Conservation (phyloP, 1,284 basidiomycete species). For the Salmacisia buchloeana region DNA sequence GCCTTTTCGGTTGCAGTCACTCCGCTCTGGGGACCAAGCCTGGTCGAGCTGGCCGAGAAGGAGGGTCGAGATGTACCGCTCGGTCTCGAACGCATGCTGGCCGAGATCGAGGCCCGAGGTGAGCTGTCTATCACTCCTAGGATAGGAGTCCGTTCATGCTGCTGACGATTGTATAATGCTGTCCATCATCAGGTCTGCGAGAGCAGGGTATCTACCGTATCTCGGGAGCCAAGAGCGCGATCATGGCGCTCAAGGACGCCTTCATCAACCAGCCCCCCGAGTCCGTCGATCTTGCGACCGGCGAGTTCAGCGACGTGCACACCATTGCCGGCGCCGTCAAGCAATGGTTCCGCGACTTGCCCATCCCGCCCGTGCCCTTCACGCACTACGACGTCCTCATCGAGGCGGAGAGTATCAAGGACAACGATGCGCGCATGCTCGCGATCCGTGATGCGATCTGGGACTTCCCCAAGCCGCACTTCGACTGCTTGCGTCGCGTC, state of each 20-base stretch:
- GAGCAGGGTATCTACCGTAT: constrained; percentile 50
- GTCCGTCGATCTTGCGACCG: constrained; percentile 27
- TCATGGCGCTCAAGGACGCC: constrained; percentile 34
- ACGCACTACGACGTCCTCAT: constrained; percentile 42
- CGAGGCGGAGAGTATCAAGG: constrained; percentile 41
- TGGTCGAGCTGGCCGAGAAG: constrained; percentile 31
- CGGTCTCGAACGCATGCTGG: constrained; percentile 43
- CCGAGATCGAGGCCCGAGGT: constrained; percentile 44
- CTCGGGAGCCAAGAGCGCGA: constrained; percentile 42
- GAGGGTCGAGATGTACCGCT: constrained; percentile 35
- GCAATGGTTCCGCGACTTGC: constrained; percentile 47
- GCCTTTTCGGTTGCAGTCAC: constrained; percentile 10
- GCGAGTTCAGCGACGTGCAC: constrained; percentile 46
- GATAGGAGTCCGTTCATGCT: background rate
- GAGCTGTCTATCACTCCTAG: background rate
- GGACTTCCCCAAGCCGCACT: constrained; percentile 43
- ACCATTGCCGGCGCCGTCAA: constrained; percentile 46
- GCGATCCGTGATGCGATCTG: constrained; percentile 43
- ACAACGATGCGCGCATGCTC: constrained; percentile 37
- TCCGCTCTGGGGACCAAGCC: constrained; percentile 29
- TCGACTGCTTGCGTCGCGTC: constrained; percentile 38
- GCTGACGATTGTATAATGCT: background rate
- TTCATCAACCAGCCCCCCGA: constrained; percentile 33
- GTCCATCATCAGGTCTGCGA: constrained; percentile 19
- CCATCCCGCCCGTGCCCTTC: constrained; percentile 47